Percentiles rank a stretch among this genome's conserved stretches.
These are phyloP conservation scores for Diaporthe sp. DNA, from an alignment of 2,329 filamentous ascomycete genomes.

Conservation along the genomic window DNA sequence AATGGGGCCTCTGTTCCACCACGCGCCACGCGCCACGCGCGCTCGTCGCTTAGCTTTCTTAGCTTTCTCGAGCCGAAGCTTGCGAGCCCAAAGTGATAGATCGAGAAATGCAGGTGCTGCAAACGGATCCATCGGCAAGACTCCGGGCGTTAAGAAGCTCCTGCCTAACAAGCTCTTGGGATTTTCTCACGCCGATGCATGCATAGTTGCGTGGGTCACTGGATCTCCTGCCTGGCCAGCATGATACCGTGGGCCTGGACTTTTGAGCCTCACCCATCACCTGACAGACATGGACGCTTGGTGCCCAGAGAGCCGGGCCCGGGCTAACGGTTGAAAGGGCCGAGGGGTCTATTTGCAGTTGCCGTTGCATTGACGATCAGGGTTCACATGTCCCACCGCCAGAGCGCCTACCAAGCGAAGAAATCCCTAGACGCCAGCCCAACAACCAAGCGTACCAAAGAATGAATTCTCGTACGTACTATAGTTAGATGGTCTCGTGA, in stretches of 20 bases:
- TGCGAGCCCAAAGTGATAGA: conserved; percentile 22
- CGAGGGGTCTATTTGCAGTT: background rate
- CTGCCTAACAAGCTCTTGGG: background rate
- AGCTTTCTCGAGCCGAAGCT: background rate
- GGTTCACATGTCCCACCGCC: conserved; percentile 26
- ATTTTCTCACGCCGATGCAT: background rate
- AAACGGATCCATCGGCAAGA: background rate
- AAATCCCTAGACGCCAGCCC: background rate
- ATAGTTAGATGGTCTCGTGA: background rate
- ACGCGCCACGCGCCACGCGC: conserved; percentile 17
- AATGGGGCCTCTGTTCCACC: background rate
- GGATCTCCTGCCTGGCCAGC: background rate
- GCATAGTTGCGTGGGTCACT: background rate
- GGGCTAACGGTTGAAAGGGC: conserved; percentile 18
- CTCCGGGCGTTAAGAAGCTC: background rate
- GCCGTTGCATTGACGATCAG: conserved; percentile 28
- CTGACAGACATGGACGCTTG: background rate
- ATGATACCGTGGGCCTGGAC: background rate
- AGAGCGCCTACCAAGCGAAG: background rate
- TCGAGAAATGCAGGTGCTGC: conserved; percentile 6
- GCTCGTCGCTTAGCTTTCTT: background rate
- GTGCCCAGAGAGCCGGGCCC: conserved; percentile 3
- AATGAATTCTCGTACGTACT: background rate
- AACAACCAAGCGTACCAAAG: background rate
- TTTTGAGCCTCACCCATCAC: background rate